Evolutionary conservation across 208 protist genomes (phyloP).

Genomic region (Porcisia deanei): DNA sequence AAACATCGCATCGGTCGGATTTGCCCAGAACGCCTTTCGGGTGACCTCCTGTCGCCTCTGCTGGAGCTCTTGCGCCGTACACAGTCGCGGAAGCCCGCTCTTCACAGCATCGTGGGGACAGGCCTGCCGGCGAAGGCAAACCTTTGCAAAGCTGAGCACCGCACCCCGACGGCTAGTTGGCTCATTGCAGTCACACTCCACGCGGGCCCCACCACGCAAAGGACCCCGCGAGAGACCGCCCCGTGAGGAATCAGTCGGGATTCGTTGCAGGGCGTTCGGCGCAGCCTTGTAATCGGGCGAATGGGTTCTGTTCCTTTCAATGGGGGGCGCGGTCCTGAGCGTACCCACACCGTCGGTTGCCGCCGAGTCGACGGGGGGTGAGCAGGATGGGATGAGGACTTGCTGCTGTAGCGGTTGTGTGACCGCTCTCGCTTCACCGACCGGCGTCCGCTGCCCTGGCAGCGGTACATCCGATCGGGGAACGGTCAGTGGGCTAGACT

Average conservation of each 20-base stretch:
- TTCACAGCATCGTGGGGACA: not conserved
- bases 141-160: slow-evolving; percentile 27
- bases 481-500: not conserved
- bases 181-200: not conserved
- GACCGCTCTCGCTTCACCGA: not conserved
- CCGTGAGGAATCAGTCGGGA: not conserved
- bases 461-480: not conserved
- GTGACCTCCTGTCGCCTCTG: slow-evolving; percentile 6
- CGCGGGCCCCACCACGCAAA: not conserved
- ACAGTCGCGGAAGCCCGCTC: not conserved
- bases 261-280: not conserved
- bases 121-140: slow-evolving; percentile 22
- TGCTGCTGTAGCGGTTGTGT: not conserved
- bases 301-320: not conserved
- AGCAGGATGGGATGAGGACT: not conserved
- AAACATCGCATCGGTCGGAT: slow-evolving; percentile 48
- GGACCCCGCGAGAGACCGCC: not conserved
- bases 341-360: not conserved
- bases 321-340: not conserved
- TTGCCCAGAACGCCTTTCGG: slow-evolving; percentile 32
- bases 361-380: not conserved
- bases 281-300: not conserved
- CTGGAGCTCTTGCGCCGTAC: slow-evolving; percentile 3
- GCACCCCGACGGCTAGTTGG: not conserved
- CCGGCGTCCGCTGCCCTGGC: not conserved